phyloP scores from a whole-genome alignment of 2,329 filamentous ascomycete species.

The Tolypocladium cylindrosporum region DNA sequence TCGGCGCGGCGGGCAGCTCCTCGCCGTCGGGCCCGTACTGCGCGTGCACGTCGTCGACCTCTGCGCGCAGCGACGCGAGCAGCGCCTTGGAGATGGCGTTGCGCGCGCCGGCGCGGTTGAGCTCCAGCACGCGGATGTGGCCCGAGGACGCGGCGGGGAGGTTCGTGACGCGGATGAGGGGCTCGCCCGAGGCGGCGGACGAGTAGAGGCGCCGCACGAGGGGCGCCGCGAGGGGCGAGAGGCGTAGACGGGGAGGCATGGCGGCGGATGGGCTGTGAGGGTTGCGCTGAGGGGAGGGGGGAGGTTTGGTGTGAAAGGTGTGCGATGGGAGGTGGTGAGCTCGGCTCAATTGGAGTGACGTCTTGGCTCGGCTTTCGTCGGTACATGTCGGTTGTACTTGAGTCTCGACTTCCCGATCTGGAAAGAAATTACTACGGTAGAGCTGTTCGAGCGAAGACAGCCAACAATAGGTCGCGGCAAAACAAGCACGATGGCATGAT shows the following conservation, averaged over 20 bases:
- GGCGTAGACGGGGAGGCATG: slow-evolving; percentile 22
- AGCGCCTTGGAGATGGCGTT: slow-evolving; percentile 84
- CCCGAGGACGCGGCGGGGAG: slow-evolving; percentile 71
- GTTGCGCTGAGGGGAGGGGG: not conserved
- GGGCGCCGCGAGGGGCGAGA: slow-evolving; percentile 9
- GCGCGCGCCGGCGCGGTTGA: slow-evolving; percentile 75
- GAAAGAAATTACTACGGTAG: not conserved
- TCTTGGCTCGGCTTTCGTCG: not conserved
- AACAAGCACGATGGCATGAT: too few relatives aligned
- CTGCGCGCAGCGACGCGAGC: slow-evolving; percentile 57
- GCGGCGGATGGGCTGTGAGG: not conserved
- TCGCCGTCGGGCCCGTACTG: slow-evolving; percentile 48
- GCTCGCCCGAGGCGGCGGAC: slow-evolving; percentile 27
- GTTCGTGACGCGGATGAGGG: slow-evolving; percentile 60
- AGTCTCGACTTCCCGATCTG: not conserved
- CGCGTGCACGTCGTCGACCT: slow-evolving; percentile 62
- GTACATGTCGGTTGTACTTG: not conserved
- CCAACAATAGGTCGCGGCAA: not conserved
- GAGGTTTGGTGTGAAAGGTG: slow-evolving; percentile 1
- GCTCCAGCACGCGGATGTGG: slow-evolving; percentile 76
- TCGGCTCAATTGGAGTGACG: not conserved
- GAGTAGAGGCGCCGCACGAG: slow-evolving; percentile 27
- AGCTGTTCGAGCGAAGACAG: not conserved
- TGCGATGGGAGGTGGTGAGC: not conserved
- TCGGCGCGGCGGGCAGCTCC: slow-evolving; percentile 31